phyloP scores from a whole-genome alignment of 2,329 filamentous ascomycete genomes.

The Xylaria sp. region DNA sequence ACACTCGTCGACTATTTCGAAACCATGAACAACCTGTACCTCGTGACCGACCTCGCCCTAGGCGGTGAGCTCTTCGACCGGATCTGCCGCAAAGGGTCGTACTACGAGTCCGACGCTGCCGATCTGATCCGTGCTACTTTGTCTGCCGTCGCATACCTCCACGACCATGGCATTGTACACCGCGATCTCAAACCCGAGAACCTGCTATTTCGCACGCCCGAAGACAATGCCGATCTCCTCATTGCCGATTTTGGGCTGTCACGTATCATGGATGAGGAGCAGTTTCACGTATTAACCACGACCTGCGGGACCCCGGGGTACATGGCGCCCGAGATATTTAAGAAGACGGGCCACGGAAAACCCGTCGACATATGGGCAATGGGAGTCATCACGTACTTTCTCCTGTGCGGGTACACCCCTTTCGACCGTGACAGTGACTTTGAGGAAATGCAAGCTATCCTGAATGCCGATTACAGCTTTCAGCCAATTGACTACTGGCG shows the following conservation, averaged over 20 bases:
- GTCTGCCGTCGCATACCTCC: slow-evolving; percentile 97
- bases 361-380: slow-evolving; percentile 99
- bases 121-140: slow-evolving; percentile 94
- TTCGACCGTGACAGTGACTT: slow-evolving; percentile 98
- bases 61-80: slow-evolving; percentile 98
- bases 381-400: slow-evolving; percentile 97
- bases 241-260: slow-evolving; percentile 97
- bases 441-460: slow-evolving; percentile 99
- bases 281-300: slow-evolving; percentile 96
- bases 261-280: slow-evolving; percentile 98
- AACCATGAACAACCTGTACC: slow-evolving; percentile 99
- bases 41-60: slow-evolving; percentile 95
- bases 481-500: slow-evolving; percentile 97
- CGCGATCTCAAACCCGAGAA: slow-evolving; percentile 98
- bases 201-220: slow-evolving; percentile 92
- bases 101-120: slow-evolving; percentile 96
- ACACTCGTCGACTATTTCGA: slow-evolving; percentile 99
- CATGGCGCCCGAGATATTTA: slow-evolving; percentile 99
- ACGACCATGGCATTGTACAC: slow-evolving; percentile 98
- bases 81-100: slow-evolving; percentile 97
- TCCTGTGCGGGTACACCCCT: slow-evolving; percentile 96
- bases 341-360: slow-evolving; percentile 97
- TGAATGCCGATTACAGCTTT: slow-evolving; percentile 95
- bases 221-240: slow-evolving; percentile 95
- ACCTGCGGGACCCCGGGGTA: slow-evolving; percentile 98